Percentiles rank a stretch among this genome's conserved stretches.
These are phyloP conservation scores for Russula compacta DNA, from an alignment of 768 basidiomycete genomes.

Conservation along the genomic window DNA sequence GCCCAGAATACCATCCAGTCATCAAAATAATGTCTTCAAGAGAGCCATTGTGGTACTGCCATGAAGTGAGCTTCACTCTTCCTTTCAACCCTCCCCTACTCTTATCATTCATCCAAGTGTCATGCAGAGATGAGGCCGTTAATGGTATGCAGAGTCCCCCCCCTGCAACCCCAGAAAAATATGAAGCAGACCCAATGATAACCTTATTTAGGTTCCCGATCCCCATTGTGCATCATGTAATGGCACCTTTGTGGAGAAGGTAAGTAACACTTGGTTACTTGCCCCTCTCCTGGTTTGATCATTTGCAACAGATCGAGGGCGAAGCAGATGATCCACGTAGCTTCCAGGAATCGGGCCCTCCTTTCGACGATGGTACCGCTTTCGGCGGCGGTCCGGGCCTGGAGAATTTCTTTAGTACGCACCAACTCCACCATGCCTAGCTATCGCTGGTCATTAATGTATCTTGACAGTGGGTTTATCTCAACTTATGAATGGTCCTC, in stretches of 20 bases:
- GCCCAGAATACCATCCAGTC: constrained; percentile 9
- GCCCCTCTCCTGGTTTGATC: background rate
- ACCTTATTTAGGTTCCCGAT: constrained; percentile 52
- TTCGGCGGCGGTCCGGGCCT: constrained; percentile 26
- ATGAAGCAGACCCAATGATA: background rate
- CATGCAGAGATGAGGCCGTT: constrained; percentile 82
- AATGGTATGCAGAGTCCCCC: constrained; percentile 44
- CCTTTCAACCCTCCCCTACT: background rate
- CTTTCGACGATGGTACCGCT: constrained; percentile 24
- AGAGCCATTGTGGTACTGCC: constrained; percentile 74
- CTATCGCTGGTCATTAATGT: background rate
- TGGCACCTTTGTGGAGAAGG: constrained; percentile 78
- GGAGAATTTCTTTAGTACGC: constrained; percentile 42
- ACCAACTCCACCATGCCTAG: background rate
- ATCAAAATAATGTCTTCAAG: constrained; percentile 47
- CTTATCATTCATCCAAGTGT: constrained; percentile 42
- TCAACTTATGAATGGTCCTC: constrained; percentile 5
- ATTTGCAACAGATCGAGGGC: constrained; percentile 54
- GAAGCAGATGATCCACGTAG: constrained; percentile 65
- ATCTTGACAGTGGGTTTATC: constrained; percentile 5
- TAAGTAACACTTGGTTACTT: constrained; percentile 22
- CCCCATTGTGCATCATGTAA: constrained; percentile 78
- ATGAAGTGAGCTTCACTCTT: constrained; percentile 40
- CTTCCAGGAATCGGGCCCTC: constrained; percentile 36
- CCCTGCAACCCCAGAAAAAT: constrained; percentile 14